Conservation (phyloP, 2,329 filamentous ascomycete species). For the Phaeophleospora eucalypticola region DNA sequence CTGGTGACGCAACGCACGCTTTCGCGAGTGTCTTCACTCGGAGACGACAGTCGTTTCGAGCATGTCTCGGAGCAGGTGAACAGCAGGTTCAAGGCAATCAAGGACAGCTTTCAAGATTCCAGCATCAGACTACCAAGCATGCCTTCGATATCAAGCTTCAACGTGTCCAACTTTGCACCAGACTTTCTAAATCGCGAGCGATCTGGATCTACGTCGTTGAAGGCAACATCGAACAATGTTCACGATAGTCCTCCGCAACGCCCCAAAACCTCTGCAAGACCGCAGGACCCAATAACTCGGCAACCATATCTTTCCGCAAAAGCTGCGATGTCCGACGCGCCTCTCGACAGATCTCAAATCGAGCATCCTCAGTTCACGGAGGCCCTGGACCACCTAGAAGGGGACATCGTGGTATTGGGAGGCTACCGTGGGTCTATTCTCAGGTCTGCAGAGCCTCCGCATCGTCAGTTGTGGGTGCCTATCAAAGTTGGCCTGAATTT, state of each 20-base stretch:
- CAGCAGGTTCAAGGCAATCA: conserved; percentile 82
- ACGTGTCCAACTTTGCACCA: conserved; percentile 23
- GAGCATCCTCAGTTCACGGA: conserved; percentile 49
- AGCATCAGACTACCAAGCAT: conserved; percentile 60
- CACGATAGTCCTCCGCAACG: conserved; percentile 2
- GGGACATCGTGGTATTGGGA: conserved; percentile 83
- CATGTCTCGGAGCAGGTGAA: conserved; percentile 82
- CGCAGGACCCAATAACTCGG: conserved; percentile 26
- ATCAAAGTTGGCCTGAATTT: conserved; percentile 90
- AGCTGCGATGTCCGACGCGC: conserved; percentile 19
- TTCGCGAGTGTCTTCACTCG: conserved; percentile 75
- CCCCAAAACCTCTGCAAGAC: conserved; percentile 10
- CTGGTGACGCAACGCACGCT: conserved; percentile 67
- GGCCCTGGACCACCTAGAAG: conserved; percentile 66
- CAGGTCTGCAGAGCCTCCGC: conserved; percentile 72
- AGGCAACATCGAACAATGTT: conserved; percentile 2
- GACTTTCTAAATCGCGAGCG: conserved; percentile 30
- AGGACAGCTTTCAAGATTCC: conserved; percentile 80
- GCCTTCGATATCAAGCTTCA: conserved; percentile 48
- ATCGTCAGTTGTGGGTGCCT: conserved; percentile 89
- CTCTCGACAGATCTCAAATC: conserved; percentile 28
- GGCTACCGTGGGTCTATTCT: conserved; percentile 90
- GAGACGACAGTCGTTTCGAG: conserved; percentile 76
- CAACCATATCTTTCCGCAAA: conserved; percentile 24
- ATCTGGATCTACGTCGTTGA: conserved; percentile 19